A percentile compares a stretch with the other conserved stretches of the same genome.
These are phyloP conservation scores for Lyophyllum shimeji DNA, from an alignment of 768 basidiomycete genomes.

Conservation along the genomic window DNA sequence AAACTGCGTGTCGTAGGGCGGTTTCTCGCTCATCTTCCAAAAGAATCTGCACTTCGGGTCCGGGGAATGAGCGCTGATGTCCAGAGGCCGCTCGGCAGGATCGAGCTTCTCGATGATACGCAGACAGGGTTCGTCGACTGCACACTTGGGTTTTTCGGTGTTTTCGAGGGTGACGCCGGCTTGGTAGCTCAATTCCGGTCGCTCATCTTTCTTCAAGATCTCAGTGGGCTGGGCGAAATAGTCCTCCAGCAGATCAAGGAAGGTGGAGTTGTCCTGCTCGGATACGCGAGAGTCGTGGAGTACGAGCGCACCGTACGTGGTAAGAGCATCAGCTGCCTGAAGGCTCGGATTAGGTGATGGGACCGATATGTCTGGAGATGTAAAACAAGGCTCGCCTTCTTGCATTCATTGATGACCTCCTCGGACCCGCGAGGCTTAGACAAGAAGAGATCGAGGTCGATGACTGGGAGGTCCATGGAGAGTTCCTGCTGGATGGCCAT, in stretches of 20 bases:
- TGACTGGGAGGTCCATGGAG: conserved; percentile 61
- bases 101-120: conserved; percentile 76
- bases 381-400: conserved; percentile 43
- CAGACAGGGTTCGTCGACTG: conserved; percentile 80
- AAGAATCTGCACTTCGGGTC: conserved; percentile 97
- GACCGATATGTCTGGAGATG: neutral
- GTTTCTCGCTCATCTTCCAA: conserved; percentile 76
- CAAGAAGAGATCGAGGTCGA: conserved; percentile 77
- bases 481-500: conserved; percentile 36
- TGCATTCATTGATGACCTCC: conserved; percentile 58
- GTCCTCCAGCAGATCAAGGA: conserved; percentile 90
- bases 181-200: conserved; percentile 87
- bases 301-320: conserved; percentile 83
- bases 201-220: conserved; percentile 71
- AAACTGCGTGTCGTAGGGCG: conserved; percentile 78
- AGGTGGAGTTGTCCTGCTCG: conserved; percentile 76
- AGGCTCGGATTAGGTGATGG: conserved; percentile 5
- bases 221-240: conserved; percentile 79
- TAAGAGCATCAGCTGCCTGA: conserved; percentile 80
- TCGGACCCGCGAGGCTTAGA: conserved; percentile 42
- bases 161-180: conserved; percentile 95
- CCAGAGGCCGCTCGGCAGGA: conserved; percentile 79
- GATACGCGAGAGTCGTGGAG: conserved; percentile 83
- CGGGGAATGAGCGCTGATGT: conserved; percentile 74
- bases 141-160: conserved; percentile 90